phyloP scores from a whole-genome alignment of 1,284 basidiomycete species.

The Austroboletus novae-zelandiae region DNA sequence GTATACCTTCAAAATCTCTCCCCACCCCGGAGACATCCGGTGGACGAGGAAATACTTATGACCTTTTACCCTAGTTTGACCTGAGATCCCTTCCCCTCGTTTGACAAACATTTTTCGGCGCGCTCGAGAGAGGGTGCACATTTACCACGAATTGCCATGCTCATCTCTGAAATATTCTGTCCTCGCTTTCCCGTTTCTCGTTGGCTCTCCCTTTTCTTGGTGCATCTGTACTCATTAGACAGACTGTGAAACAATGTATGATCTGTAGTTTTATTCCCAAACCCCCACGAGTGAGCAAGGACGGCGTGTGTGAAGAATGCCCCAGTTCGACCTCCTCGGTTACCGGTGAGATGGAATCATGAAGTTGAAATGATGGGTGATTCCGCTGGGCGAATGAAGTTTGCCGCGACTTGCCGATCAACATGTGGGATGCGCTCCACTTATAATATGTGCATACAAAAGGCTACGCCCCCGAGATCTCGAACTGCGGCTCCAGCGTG shows the following conservation, averaged over 20 bases:
- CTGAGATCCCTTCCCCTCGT: conserved; percentile 12
- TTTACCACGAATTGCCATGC: conserved; percentile 12
- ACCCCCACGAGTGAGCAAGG: neutral
- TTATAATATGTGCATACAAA: neutral
- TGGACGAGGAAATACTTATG: conserved; percentile 61
- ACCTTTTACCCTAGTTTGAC: conserved; percentile 39
- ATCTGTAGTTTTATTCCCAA: conserved; percentile 11
- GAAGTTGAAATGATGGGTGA: neutral
- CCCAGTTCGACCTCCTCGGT: neutral
- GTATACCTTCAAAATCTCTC: conserved; percentile 51
- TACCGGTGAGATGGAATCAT: neutral
- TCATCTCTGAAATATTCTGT: conserved; percentile 4
- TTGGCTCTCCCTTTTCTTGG: conserved; percentile 23
- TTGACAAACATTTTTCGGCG: conserved; percentile 1
- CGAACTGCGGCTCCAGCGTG: neutral
- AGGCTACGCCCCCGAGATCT: neutral
- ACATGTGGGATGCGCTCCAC: conserved; percentile 1
- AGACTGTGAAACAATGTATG: conserved; percentile 23
- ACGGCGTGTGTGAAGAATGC: no score
- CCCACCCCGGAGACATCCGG: conserved; percentile 48
- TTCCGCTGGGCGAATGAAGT: neutral
- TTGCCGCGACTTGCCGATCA: neutral
- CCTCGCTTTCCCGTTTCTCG: conserved; percentile 7
- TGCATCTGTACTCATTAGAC: conserved; percentile 25
- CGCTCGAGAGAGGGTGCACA: neutral